phyloP scores from a whole-genome alignment of 805 yeast species.

The Ogataea neopini region DNA sequence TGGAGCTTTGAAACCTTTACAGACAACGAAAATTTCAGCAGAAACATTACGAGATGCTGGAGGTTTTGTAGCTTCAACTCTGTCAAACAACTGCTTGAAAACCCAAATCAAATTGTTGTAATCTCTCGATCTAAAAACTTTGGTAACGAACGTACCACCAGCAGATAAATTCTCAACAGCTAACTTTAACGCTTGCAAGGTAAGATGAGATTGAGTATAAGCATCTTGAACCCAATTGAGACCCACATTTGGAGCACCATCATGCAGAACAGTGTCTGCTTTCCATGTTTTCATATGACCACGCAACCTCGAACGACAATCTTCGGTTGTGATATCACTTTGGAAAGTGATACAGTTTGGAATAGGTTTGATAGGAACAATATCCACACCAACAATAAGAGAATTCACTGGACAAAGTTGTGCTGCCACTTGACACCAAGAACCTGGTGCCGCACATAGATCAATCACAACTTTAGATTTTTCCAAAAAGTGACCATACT shows the following conservation, averaged over 20 bases:
- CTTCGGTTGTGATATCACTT: conserved; percentile 97
- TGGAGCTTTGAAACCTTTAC: conserved; percentile 95
- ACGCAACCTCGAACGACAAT: conserved; percentile 90
- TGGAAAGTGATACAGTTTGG: conserved; percentile 94
- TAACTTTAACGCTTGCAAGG: conserved; percentile 86
- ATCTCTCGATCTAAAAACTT: conserved; percentile 97
- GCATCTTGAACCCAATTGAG: conserved; percentile 99
- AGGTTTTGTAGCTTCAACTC: conserved; percentile 98
- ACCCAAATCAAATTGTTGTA: conserved; percentile 98
- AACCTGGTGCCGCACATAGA: conserved; percentile 98
- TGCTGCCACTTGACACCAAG: conserved; percentile 99
- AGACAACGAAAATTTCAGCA: conserved; percentile 97
- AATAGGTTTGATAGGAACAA: conserved; percentile 94
- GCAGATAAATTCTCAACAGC: conserved; percentile 91
- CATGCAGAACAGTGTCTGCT: conserved; percentile 96
- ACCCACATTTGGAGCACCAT: conserved; percentile 99
- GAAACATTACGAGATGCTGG: conserved; percentile 99
- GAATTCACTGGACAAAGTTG: conserved; percentile 91
- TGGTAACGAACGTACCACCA: conserved; percentile 95
- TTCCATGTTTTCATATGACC: conserved; percentile 99
- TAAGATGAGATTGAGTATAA: conserved; percentile 94
- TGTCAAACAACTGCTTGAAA: conserved; percentile 91
- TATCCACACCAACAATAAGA: conserved; percentile 96
- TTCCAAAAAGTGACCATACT: conserved; percentile 92
- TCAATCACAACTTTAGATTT: conserved; percentile 95